Percentiles rank a stretch among this genome's conserved stretches.
phyloP scores from a whole-genome alignment of 495 filamentous ascomycete genomes.

The Lophium mytilinum region DNA sequence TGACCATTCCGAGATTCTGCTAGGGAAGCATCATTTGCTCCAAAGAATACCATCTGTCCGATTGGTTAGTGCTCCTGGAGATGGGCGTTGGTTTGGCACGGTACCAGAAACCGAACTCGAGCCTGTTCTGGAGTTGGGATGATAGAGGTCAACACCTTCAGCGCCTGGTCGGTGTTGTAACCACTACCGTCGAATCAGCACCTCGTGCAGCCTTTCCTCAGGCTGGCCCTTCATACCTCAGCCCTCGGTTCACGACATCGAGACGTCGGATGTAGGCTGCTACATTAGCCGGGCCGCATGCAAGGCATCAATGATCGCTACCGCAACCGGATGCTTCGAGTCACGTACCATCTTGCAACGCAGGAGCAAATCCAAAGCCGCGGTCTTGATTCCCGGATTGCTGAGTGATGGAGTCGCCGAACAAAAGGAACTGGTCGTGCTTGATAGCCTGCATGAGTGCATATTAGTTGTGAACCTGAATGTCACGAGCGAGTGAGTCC shows the following conservation, averaged over 20 bases:
- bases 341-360: conserved; percentile 58
- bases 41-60: conserved; percentile 66
- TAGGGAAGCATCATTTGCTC: conserved; percentile 78
- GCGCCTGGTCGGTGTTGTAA: conserved; percentile 59
- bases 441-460: conserved; percentile 1
- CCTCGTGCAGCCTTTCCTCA: not conserved
- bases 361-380: conserved; percentile 64
- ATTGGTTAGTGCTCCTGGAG: too few relatives aligned
- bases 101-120: conserved; percentile 60
- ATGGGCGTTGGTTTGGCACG: conserved; percentile 4
- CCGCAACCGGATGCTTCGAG: not conserved
- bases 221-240: conserved; percentile 38
- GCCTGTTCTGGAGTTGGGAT: conserved; percentile 49
- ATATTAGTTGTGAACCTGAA: not conserved
- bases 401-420: conserved; percentile 77
- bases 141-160: conserved; percentile 49
- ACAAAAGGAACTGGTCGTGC: conserved; percentile 63
- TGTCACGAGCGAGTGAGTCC: not conserved
- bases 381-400: conserved; percentile 45
- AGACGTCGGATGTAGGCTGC: conserved; percentile 54
- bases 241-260: conserved; percentile 62
- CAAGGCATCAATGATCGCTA: not conserved
- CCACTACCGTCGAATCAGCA: conserved; percentile 40
- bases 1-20: conserved; percentile 49
- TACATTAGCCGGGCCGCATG: not conserved